Evolutionary conservation across 805 yeast species (phyloP).

Genomic region (Candida incommunis): DNA sequence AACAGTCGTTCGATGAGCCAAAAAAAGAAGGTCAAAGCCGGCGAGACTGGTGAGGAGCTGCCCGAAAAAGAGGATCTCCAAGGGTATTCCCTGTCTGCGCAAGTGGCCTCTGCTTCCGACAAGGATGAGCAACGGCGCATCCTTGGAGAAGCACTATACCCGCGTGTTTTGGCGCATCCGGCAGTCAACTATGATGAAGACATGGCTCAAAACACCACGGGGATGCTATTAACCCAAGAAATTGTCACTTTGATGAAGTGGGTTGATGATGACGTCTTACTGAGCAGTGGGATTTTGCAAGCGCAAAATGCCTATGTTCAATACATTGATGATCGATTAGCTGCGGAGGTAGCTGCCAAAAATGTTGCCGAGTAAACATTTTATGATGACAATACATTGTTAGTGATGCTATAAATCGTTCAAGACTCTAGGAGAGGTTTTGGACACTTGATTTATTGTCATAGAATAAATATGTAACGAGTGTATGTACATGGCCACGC

Average conservation of each 20-base stretch:
- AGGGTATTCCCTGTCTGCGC: conserved; percentile 36
- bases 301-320: conserved; percentile 85
- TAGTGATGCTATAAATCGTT: neutral
- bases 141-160: conserved; percentile 84
- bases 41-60: neutral
- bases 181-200: conserved; percentile 62
- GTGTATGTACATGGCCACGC: too few species aligned
- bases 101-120: conserved; percentile 30
- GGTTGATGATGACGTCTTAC: conserved; percentile 71
- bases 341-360: too few species aligned
- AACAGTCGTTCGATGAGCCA: conserved; percentile 3
- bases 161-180: conserved; percentile 65
- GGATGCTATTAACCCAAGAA: conserved; percentile 88
- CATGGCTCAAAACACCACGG: conserved; percentile 91
- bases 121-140: conserved; percentile 19
- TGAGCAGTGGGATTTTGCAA: conserved; percentile 76
- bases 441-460: too few species aligned
- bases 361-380: neutral
- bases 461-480: too few species aligned
- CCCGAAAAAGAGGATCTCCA: conserved; percentile 7
- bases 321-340: conserved; percentile 38
- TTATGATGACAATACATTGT: neutral
- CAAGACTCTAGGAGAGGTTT: too few species aligned
- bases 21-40: conserved; percentile 5
- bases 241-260: conserved; percentile 70